Base-by-base conservation (phyloP, 1,284 basidiomycete genomes). In the Rhodotorula glutinis region DNA sequence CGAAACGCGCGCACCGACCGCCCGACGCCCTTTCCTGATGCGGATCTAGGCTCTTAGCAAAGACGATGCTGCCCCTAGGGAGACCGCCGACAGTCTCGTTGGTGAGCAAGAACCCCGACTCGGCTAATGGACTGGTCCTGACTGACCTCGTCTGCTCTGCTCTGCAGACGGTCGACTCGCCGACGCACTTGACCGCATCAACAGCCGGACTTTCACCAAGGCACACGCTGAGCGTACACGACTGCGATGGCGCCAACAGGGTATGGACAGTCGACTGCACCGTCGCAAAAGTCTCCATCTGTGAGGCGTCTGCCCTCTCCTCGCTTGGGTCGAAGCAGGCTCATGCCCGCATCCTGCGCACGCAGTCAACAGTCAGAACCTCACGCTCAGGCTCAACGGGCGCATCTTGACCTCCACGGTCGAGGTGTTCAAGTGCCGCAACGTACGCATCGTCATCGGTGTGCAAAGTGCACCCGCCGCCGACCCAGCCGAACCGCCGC, bases 211-310 rank as follows among this genome's bases (percentile, higher is more conserved):
- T 69, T 27, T 41, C 65, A 4, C 57, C 62, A 11, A 55, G 38
- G 33, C 49, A 59, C 25, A 66, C 53, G 10, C 49, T 70, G 2
- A 57, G 51, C 19, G 51, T 70, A 0, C 62, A 66, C 29, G 65
- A 66, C 33, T 17, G 63, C 25, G 68, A 70, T 14, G 68, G 68
- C 1, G 44, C 58, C n/a, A 56, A 43, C n/a, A 14, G 30, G 16
- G 47, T 54, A 30, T 66, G 60, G 59, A 2, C 7, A 1, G 47
- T 66, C 3, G 29, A 58, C 4, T 41, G 33, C 16, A 33, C 29
- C 3, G 52, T 58, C 7, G 47, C 54, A 86, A 89, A 75, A 88
- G 90, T 75, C 85, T 91, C 75, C 88, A 91, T 79, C 79, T 91
- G 88, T 91, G 76, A 78, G 88, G 78, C 53, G 43, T 53, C 57